These are phyloP conservation scores for Lactarius evosmus DNA, from an alignment of 768 basidiomycete species.

Conservation along the genomic window DNA sequence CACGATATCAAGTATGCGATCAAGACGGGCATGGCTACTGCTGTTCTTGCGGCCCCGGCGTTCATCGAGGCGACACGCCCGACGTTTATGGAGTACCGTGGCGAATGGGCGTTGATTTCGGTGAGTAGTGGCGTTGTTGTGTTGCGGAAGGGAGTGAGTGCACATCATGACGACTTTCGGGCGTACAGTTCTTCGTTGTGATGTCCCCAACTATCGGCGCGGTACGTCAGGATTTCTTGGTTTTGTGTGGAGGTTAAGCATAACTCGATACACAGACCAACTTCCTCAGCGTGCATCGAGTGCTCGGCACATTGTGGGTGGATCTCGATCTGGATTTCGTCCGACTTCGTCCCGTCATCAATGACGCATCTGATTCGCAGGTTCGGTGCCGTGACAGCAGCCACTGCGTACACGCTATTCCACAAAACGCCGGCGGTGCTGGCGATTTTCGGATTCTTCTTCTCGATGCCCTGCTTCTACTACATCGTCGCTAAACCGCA, in stretches of 20 bases:
- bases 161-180: background rate
- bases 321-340: background rate
- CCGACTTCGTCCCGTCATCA: background rate
- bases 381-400: constrained; percentile 75
- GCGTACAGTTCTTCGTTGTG: constrained; percentile 77
- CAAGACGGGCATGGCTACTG: constrained; percentile 82
- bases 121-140: constrained; percentile 42
- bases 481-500: constrained; percentile 76
- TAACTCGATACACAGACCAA: constrained; percentile 59
- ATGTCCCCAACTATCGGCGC: constrained; percentile 87
- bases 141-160: background rate
- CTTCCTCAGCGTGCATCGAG: constrained; percentile 75
- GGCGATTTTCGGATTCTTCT: constrained; percentile 81
- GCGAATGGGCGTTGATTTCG: constrained; percentile 96
- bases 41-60: constrained; percentile 81
- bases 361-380: constrained; percentile 39
- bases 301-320: constrained; percentile 79
- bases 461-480: constrained; percentile 93
- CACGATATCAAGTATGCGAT: constrained; percentile 83
- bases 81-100: constrained; percentile 75
- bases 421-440: constrained; percentile 72
- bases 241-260: constrained; percentile 24
- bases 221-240: constrained; percentile 42
- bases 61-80: constrained; percentile 79
- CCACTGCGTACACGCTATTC: constrained; percentile 66